These are phyloP conservation scores for Gracilaria domingensis DNA, from an alignment of 23 red algal genomes.

Conservation along the genomic window DNA sequence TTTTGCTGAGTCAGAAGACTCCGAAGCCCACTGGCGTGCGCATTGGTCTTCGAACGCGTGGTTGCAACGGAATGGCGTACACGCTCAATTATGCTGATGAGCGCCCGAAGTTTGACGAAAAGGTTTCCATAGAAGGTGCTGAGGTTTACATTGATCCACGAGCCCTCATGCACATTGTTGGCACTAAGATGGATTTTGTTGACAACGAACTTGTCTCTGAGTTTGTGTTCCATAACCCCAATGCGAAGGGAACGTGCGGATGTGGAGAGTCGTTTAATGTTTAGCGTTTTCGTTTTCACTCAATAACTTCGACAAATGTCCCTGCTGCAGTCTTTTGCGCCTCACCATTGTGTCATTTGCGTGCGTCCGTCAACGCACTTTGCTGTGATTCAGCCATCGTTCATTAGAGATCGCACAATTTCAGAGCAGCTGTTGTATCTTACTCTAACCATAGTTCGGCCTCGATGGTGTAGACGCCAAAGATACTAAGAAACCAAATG, in stretches of 20 bases:
- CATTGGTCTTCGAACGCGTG: conserved; percentile 83
- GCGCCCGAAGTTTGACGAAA: conserved; percentile 71
- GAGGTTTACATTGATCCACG: conserved; percentile 85
- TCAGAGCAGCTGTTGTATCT: no score
- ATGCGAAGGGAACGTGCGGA: conserved; percentile 87
- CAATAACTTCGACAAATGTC: not conserved
- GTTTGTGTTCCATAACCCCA: conserved; percentile 98
- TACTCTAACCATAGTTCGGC: no score
- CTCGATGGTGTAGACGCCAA: no score
- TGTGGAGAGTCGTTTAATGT: conserved; percentile 95
- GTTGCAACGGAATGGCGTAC: conserved; percentile 96
- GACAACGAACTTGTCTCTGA: conserved; percentile 91
- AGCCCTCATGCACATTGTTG: conserved; percentile 94
- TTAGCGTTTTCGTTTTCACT: not conserved
- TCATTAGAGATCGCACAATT: not conserved
- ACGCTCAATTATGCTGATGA: conserved; percentile 83
- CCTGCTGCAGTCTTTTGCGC: not conserved
- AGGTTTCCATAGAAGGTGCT: conserved; percentile 52
- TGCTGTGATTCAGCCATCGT: not conserved
- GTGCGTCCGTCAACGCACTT: not conserved
- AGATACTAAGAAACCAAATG: no score
- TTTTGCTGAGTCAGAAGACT: conserved; percentile 41
- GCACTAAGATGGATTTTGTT: conserved; percentile 95
- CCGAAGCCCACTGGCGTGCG: conserved; percentile 80
- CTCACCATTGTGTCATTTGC: no score